Percentiles rank a stretch among this genome's conserved stretches.
Evolutionary conservation across 2,329 filamentous ascomycete genomes (phyloP).

Genomic region (Aureobasidium sp.): DNA sequence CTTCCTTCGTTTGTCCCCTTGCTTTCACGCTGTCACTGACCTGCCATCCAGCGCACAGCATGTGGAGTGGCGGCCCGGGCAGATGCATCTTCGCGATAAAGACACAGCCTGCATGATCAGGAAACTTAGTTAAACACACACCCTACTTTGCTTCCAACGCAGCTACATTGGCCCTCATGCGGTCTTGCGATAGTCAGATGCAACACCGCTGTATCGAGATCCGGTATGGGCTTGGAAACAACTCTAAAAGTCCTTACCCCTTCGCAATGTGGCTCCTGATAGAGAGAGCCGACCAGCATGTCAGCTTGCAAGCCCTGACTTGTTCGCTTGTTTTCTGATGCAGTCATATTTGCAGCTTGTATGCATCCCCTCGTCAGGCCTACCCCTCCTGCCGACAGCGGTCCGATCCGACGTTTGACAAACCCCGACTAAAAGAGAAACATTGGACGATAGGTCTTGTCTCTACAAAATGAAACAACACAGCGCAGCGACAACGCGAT

Average conservation of each 20-base stretch:
- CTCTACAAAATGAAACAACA: conserved; percentile 5
- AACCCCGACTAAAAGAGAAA: background rate
- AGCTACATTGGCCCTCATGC: background rate
- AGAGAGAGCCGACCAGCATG: conserved; percentile 1
- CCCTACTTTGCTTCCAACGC: background rate
- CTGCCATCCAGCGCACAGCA: background rate
- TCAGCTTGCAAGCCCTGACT: background rate
- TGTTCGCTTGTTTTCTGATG: background rate
- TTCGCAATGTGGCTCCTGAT: conserved; percentile 2
- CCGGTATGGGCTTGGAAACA: background rate
- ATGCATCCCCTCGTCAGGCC: conserved; percentile 6
- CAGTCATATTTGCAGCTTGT: background rate
- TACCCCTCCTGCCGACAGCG: background rate
- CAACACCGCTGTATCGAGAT: background rate
- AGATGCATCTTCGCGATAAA: conserved; percentile 2
- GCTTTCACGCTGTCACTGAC: background rate
- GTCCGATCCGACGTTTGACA: conserved; percentile 8
- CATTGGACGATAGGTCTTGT: conserved; percentile 6
- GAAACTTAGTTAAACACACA: background rate
- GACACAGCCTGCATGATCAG: background rate
- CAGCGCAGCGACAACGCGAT: background rate
- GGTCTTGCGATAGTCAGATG: background rate
- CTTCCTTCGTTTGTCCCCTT: conserved; percentile 6
- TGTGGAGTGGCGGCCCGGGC: background rate
- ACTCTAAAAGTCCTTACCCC: background rate